Evolutionary conservation across 1,284 basidiomycete genomes (phyloP), one percentile per base, ranked within the genome.

Genomic region (Tilletia horrida): DNA sequence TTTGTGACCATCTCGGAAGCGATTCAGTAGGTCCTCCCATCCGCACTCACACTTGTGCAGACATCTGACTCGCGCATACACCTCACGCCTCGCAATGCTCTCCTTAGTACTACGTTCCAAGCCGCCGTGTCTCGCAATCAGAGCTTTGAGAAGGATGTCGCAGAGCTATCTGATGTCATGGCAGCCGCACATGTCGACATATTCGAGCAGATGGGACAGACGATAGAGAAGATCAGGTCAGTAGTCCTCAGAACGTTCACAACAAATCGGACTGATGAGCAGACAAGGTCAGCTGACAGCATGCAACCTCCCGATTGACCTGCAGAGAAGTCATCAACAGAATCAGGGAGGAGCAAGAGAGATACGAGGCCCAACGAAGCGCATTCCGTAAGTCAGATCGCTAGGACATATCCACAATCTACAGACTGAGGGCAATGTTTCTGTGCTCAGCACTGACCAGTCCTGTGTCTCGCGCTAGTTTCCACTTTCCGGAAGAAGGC

Each of bases 291-390:
- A 48, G 16, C 16, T 18, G 3, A 48, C 16, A n/a, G 18, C 16
- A 18, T 48, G 45, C 6, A 6, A n/a, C 7, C 3, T 18, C 45
- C 21, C 7, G 6, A 11, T 40, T 18, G 2, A n/a, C 52, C 27
- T 57, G 14, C 52, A 59, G 50, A 25, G 50, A 52, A 6, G 27
- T 52, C 21, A 13, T 52, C 23, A 14, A 21, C 18, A 52, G 27
- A 13, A 52, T 52, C n/a, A 21, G 27, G 27, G 23, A 52, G 23
- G 50, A 52, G 50, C 21, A 52, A 27, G 23, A 52, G 50, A 52
- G 21, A 21, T 52, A 52, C 23, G 50, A 52, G 23, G 23, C 21
- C n/a, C 50, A 52, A 27, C 50, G 50, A 13, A 25, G 13, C 11
- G 50, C 6, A 21, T 52, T 52, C 23, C 27, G 50, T 52, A 14